phyloP scores from a whole-genome alignment of 2,329 filamentous ascomycete species.

The Thielaviopsis punctulata region DNA sequence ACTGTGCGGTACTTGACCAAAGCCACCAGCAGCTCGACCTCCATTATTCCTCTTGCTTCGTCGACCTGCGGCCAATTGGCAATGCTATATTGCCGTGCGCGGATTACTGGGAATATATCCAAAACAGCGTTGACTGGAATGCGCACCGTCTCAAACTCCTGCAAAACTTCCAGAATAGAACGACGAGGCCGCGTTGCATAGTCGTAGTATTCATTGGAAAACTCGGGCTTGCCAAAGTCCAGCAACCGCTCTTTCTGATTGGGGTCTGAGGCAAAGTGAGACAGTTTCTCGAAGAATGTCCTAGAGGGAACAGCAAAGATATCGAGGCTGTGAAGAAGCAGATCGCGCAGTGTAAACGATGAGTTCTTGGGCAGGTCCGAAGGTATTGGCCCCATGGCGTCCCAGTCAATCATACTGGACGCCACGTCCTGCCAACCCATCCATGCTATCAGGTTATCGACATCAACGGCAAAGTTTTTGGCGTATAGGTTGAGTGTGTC shows the following conservation, averaged over 20 bases:
- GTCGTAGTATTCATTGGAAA: slow-evolving; percentile 84
- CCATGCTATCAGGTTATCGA: slow-evolving; percentile 56
- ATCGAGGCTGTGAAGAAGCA: slow-evolving; percentile 73
- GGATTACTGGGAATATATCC: slow-evolving; percentile 61
- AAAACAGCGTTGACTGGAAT: slow-evolving; percentile 60
- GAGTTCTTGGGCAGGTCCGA: slow-evolving; percentile 2
- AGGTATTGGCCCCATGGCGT: slow-evolving; percentile 1
- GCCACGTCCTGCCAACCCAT: slow-evolving; percentile 66
- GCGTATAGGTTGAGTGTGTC: slow-evolving; percentile 71
- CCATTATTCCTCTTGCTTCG: slow-evolving; percentile 23
- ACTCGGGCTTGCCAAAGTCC: slow-evolving; percentile 66
- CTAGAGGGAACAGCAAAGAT: slow-evolving; percentile 78
- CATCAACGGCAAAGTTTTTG: slow-evolving; percentile 70
- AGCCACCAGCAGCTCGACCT: slow-evolving; percentile 53
- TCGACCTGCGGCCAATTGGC: slow-evolving; percentile 33
- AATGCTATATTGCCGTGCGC: slow-evolving; percentile 88
- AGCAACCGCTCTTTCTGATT: slow-evolving; percentile 65
- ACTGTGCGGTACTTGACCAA: slow-evolving; percentile 86
- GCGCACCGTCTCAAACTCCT: slow-evolving; percentile 73
- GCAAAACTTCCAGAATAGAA: slow-evolving; percentile 79
- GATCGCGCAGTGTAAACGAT: slow-evolving; percentile 45
- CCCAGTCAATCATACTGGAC: slow-evolving; percentile 41
- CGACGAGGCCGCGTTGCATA: slow-evolving; percentile 83
- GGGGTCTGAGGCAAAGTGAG: slow-evolving; percentile 53
- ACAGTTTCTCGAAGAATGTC: slow-evolving; percentile 65